Conservation (phyloP, 1,284 basidiomycete species). For the Inonotus obliquus region DNA sequence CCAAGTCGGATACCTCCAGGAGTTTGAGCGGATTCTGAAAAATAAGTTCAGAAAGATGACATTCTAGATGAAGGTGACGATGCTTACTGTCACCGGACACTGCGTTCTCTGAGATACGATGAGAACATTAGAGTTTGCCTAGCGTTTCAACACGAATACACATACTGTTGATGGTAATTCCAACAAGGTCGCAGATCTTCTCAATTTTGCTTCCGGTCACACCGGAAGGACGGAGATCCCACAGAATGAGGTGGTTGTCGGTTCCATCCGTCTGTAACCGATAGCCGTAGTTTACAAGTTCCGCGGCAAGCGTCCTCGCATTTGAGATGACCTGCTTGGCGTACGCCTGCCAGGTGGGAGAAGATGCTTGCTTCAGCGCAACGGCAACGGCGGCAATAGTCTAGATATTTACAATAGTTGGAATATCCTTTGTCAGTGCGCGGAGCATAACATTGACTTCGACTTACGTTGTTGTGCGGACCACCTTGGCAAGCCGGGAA, state of each 20-base stretch:
- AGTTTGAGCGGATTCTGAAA: conserved; percentile 80
- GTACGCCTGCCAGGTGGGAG: conserved; percentile 90
- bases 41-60: neutral
- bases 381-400: conserved; percentile 97
- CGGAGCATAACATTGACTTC: conserved; percentile 17
- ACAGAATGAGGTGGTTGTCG: conserved; percentile 97
- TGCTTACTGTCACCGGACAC: conserved; percentile 82
- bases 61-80: conserved; percentile 4
- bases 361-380: conserved; percentile 89
- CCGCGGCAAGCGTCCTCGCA: conserved; percentile 69
- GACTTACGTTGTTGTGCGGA: conserved; percentile 91
- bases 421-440: neutral
- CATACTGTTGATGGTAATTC: conserved; percentile 93
- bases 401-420: conserved; percentile 32
- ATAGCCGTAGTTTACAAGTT: conserved; percentile 79
- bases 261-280: conserved; percentile 96
- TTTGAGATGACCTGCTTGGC: conserved; percentile 94
- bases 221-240: conserved; percentile 94
- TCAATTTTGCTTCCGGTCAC: conserved; percentile 98
- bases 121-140: neutral
- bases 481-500: conserved; percentile 99
- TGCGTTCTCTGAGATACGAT: conserved; percentile 71
- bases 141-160: conserved; percentile 19
- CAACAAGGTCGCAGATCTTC: conserved; percentile 96
- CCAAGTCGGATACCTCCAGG: conserved; percentile 98